Conservation (phyloP, 1,284 basidiomycete genomes). For the Pholiota adiposa region DNA sequence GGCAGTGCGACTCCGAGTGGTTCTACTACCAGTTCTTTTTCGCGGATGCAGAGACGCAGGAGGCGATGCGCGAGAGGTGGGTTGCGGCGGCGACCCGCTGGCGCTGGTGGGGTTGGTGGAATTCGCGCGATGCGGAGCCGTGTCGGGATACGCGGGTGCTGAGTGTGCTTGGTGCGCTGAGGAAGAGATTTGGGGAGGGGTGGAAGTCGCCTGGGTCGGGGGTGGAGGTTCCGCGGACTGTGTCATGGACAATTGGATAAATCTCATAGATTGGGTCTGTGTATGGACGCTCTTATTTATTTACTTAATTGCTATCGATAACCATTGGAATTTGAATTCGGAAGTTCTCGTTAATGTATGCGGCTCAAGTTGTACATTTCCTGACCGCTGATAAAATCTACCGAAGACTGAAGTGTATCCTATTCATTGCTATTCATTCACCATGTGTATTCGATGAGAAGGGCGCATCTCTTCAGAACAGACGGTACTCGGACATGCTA, state of each 20-base stretch:
- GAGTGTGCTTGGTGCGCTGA: constrained; percentile 29
- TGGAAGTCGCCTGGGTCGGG: constrained; percentile 28
- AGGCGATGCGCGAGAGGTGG: constrained; percentile 32
- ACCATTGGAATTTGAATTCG: background rate
- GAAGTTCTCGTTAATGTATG: too few species aligned
- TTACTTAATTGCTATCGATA: background rate
- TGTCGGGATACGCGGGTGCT: constrained; percentile 31
- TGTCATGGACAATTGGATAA: background rate
- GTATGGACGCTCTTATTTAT: background rate
- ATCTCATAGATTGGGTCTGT: background rate
- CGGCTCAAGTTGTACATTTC: too few species aligned
- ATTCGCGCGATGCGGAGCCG: constrained; percentile 19
- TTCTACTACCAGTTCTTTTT: constrained; percentile 56
- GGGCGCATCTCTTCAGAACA: too few species aligned
- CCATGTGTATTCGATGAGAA: too few species aligned
- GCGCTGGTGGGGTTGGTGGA: constrained; percentile 33
- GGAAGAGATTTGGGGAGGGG: constrained; percentile 29
- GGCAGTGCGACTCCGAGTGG: constrained; percentile 45
- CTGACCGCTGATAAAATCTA: too few species aligned
- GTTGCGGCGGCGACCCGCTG: constrained; percentile 19
- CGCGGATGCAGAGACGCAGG: constrained; percentile 33
- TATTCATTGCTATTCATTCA: too few species aligned
- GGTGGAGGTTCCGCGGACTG: background rate
- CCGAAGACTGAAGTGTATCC: too few species aligned
- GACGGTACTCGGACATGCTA: too few species aligned